phyloP scores from a whole-genome alignment of 257 asterid genomes.

The Plantago elongata region DNA sequence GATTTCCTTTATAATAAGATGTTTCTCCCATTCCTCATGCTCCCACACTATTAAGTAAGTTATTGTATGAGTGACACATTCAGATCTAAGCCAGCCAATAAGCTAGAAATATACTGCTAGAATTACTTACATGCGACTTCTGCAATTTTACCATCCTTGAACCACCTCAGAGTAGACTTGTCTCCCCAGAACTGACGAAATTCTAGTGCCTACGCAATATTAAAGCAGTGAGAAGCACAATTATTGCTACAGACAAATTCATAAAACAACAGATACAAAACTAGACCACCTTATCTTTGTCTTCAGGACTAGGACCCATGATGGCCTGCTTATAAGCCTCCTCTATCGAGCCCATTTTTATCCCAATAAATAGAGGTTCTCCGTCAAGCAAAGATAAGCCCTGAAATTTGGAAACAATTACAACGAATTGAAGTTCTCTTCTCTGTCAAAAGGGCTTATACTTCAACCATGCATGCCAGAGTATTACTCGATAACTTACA shows the following conservation, averaged over 20 bases:
- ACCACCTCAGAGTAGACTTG: conserved; percentile 77
- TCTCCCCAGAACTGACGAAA: conserved; percentile 98
- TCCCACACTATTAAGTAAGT: conserved; percentile 65
- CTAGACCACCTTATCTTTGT: conserved; percentile 68
- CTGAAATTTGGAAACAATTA: conserved; percentile 32
- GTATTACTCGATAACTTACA: conserved; percentile 34
- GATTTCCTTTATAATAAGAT: conserved; percentile 77
- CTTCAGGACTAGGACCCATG: conserved; percentile 97
- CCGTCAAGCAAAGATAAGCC: conserved; percentile 62
- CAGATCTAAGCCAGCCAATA: conserved; percentile 20
- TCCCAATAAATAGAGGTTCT: conserved; percentile 70
- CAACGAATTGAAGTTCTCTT: conserved; percentile 18
- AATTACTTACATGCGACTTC: conserved; percentile 84
- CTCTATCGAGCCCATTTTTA: conserved; percentile 57
- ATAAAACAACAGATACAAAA: conserved; percentile 14
- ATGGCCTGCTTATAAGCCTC: conserved; percentile 74
- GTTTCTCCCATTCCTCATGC: conserved; percentile 72
- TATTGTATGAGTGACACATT: conserved; percentile 10
- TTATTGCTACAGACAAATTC: background rate
- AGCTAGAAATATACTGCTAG: conserved; percentile 3
- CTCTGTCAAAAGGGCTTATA: conserved; percentile 9
- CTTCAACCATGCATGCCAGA: conserved; percentile 6
- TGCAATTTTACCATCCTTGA: conserved; percentile 87
- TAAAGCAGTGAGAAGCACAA: conserved; percentile 4
- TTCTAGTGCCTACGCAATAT: conserved; percentile 63